Conservation (phyloP, 495 filamentous ascomycete species). For the Lophiotrema nucula region DNA sequence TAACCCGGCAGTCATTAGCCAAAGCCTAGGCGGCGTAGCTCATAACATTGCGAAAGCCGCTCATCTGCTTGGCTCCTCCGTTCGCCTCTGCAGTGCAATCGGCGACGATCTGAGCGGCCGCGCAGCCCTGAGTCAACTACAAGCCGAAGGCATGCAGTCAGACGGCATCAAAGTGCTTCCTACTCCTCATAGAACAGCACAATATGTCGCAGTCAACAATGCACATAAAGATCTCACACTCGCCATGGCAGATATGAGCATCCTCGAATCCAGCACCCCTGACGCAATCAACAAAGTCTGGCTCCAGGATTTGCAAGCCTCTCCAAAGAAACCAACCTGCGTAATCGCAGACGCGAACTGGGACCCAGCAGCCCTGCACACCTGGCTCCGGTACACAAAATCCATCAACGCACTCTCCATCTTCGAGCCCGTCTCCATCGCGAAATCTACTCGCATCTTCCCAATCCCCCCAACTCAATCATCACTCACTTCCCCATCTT, state of each 20-base stretch:
- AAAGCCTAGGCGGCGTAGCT: conserved; percentile 91
- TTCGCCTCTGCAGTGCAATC: conserved; percentile 72
- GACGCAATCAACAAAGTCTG: conserved; percentile 5
- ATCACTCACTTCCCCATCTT: not conserved
- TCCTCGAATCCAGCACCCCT: conserved; percentile 61
- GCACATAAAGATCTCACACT: conserved; percentile 73
- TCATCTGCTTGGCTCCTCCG: conserved; percentile 57
- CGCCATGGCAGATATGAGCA: conserved; percentile 93
- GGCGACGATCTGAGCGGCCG: conserved; percentile 75
- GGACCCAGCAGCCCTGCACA: conserved; percentile 58
- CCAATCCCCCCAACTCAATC: conserved; percentile 7
- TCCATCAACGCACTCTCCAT: conserved; percentile 57
- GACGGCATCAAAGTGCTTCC: conserved; percentile 59
- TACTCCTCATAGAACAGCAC: conserved; percentile 65
- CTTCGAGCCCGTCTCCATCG: conserved; percentile 87
- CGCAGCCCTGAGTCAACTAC: conserved; percentile 62
- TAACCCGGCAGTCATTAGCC: conserved; percentile 75
- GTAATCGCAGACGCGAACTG: conserved; percentile 84
- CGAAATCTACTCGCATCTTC: conserved; percentile 73
- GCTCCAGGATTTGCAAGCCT: conserved; percentile 21
- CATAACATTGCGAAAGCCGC: conserved; percentile 84
- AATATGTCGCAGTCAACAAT: conserved; percentile 90
- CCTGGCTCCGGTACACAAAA: conserved; percentile 62
- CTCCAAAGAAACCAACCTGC: conserved; percentile 55
- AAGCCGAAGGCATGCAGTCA: conserved; percentile 61